Percentiles rank a stretch among this genome's conserved stretches.
Evolutionary conservation across 805 yeast genomes (phyloP).

Genomic region (Nakazawaea populi): DNA sequence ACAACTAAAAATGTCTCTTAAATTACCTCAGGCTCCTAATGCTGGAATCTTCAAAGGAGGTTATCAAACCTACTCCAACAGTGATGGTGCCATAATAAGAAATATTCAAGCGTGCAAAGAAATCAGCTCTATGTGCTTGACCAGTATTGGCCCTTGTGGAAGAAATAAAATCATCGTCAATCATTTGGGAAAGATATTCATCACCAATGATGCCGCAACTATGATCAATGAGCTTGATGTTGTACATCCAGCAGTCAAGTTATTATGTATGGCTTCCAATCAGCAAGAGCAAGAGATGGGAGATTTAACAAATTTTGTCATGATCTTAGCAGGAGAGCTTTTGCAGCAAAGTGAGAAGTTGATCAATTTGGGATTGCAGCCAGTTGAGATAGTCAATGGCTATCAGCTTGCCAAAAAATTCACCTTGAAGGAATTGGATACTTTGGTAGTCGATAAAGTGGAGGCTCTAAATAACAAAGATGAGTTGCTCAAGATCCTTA

Average conservation of each 20-base stretch:
- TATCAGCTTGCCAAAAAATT: slow-evolving; percentile 80
- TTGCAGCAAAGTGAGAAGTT: slow-evolving; percentile 82
- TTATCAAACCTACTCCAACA: slow-evolving; percentile 76
- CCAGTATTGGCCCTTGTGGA: slow-evolving; percentile 97
- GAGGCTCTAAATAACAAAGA: slow-evolving; percentile 47
- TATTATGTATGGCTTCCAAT: slow-evolving; percentile 91
- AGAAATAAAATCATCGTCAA: slow-evolving; percentile 94
- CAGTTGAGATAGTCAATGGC: slow-evolving; percentile 91
- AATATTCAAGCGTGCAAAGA: slow-evolving; percentile 94
- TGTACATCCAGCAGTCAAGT: slow-evolving; percentile 95
- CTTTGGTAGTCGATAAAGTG: slow-evolving; percentile 54
- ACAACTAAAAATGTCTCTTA: slow-evolving; percentile 60
- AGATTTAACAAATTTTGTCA: slow-evolving; percentile 88
- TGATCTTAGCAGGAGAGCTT: slow-evolving; percentile 89
- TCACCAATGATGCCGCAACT: slow-evolving; percentile 98
- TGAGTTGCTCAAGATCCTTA: slow-evolving; percentile 66
- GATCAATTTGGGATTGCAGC: slow-evolving; percentile 77
- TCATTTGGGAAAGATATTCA: slow-evolving; percentile 75
- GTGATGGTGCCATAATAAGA: slow-evolving; percentile 91
- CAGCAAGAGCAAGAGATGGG: slow-evolving; percentile 98
- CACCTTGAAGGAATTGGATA: slow-evolving; percentile 63
- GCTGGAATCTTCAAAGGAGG: slow-evolving; percentile 95
- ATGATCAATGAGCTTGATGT: slow-evolving; percentile 90
- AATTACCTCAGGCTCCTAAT: slow-evolving; percentile 88
- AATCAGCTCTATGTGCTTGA: slow-evolving; percentile 83